Conservation (phyloP, 768 basidiomycete species). For the Suillus decipiens region DNA sequence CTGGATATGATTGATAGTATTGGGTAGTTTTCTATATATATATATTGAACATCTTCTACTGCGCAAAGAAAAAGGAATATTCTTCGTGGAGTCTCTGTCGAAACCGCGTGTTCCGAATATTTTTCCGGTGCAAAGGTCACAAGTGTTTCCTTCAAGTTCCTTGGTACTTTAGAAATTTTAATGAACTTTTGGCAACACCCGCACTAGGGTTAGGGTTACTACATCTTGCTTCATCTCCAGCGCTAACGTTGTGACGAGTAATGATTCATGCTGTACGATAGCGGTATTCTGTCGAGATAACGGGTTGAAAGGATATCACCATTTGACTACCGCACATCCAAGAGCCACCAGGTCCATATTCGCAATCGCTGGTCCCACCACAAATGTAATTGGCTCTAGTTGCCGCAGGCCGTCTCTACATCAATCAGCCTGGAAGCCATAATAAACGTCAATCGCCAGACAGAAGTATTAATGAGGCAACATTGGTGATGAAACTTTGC, state of each 20-base stretch:
- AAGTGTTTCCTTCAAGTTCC: too few species aligned
- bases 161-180: too few species aligned
- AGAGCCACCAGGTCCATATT: conserved; percentile 55
- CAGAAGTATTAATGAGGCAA: too few species aligned
- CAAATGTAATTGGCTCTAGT: too few species aligned
- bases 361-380: conserved; percentile 88
- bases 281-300: conserved; percentile 91
- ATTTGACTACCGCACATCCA: conserved; percentile 59
- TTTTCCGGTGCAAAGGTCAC: too few species aligned
- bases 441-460: too few species aligned
- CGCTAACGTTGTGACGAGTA: conserved; percentile 1
- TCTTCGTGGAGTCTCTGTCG: neutral
- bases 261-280: too few species aligned
- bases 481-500: too few species aligned
- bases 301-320: conserved; percentile 78
- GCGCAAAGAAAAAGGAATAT: neutral
- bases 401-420: too few species aligned
- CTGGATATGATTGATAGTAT: neutral
- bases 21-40: neutral
- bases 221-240: neutral
- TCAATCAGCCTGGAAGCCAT: too few species aligned
- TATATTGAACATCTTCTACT: neutral
- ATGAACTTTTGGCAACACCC: neutral
- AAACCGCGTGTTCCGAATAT: too few species aligned
- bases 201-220: neutral